Evolutionary conservation across 768 basidiomycete genomes (phyloP), one percentile per base, ranked within the genome.

Genomic region (Leccinum arenicola): DNA sequence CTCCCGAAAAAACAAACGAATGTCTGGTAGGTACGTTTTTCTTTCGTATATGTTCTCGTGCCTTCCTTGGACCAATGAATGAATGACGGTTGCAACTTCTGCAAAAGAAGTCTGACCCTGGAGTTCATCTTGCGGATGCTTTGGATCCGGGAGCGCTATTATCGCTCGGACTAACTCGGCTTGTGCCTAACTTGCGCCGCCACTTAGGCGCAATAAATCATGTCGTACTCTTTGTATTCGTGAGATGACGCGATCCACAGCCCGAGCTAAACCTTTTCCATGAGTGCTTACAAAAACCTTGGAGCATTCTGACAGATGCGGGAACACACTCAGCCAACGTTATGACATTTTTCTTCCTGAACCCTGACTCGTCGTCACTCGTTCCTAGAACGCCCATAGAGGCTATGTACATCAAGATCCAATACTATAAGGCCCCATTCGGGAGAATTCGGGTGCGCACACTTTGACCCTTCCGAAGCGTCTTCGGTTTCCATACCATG

Each of bases 91-190:
- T 25, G 38, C 21, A 51, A 36, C 56, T 43, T 57, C 59, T 27
- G 52, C 48, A 43, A 17, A 25, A 56, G 48, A 57, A 57, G 21
- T 45, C 21, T 43, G 58, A 31, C 55, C 50, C 33, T 55, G 48
- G 45, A 49, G 55, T 59, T 67, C 60, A 67, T 64, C 59, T 60
- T 23, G 52, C 51, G 54, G 43, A 43, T 29, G 31, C 35, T 55
- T 55, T 38, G 31, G 50, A 50, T 52, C 50, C 64, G 66, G 49
- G 53, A 21, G 51, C 55, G 50, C 23, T 55, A 63, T 52, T 66
- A 63, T 55, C 48, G 56, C 45, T 56, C 65, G 59, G 61, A 50
- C 23, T 52, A 45, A 50, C 49, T 59, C 61, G 67, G 57, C 25
- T 47, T n/a, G 45, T 35, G 49, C 52, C 48, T 35, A 19, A 45